Conservation (phyloP, 2,329 filamentous ascomycete genomes). For the Ilyonectria sp. region DNA sequence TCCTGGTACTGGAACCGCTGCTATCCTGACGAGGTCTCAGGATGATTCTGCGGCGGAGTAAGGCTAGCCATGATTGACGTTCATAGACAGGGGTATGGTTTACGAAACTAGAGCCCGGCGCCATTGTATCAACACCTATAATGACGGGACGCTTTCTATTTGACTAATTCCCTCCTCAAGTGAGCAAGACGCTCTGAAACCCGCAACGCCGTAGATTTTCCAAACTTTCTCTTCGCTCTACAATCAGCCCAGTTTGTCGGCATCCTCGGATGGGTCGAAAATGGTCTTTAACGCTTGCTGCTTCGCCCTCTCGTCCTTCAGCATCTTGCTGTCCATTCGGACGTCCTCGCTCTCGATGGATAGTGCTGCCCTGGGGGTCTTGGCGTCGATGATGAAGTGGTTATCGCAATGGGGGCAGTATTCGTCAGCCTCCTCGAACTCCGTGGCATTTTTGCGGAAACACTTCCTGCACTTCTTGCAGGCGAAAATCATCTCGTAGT, state of each 20-base stretch:
- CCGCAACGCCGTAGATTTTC: conserved; percentile 51
- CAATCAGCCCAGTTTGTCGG: conserved; percentile 80
- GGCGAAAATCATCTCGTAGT: conserved; percentile 91
- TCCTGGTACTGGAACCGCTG: conserved; percentile 78
- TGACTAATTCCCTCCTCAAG: conserved; percentile 34
- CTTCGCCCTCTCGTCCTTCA: conserved; percentile 88
- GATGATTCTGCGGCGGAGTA: conserved; percentile 59
- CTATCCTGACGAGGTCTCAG: conserved; percentile 79
- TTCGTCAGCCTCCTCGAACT: conserved; percentile 97
- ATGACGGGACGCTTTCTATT: conserved; percentile 47
- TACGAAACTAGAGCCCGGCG: conserved; percentile 48
- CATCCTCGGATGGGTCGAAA: conserved; percentile 83
- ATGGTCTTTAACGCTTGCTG: conserved; percentile 70
- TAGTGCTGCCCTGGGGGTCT: conserved; percentile 85
- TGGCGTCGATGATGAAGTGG: conserved; percentile 94
- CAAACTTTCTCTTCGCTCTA: conserved; percentile 13
- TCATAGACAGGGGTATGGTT: conserved; percentile 48
- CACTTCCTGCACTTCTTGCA: conserved; percentile 99
- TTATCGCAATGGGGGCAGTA: conserved; percentile 99
- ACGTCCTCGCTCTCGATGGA: conserved; percentile 94
- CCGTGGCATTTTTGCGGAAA: conserved; percentile 92
- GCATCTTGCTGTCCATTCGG: conserved; percentile 88
- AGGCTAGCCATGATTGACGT: conserved; percentile 38
- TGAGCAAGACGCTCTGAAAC: conserved; percentile 44
- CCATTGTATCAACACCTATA: conserved; percentile 58